These are phyloP conservation scores for Pleurotus djamor DNA, from an alignment of 768 basidiomycete genomes.

Conservation along the genomic window DNA sequence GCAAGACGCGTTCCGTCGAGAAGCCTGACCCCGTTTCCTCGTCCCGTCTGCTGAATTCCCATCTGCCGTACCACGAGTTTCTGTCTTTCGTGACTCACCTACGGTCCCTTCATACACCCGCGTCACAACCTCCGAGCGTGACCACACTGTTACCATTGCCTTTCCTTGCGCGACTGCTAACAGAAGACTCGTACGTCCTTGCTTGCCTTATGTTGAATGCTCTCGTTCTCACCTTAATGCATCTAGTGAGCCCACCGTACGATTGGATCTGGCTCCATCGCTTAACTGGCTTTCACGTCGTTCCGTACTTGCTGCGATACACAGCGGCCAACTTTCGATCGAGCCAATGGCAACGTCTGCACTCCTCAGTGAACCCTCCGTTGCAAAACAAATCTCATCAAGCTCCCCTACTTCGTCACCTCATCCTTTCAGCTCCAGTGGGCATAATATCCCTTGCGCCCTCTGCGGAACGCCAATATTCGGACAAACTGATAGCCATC, in stretches of 20 bases:
- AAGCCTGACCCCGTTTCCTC: conserved; percentile 26
- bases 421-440: conserved; percentile 41
- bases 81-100: conserved; percentile 75
- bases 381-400: conserved; percentile 15
- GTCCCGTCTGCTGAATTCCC: conserved; percentile 58
- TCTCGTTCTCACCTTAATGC: conserved; percentile 11
- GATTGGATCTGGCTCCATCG: conserved; percentile 91
- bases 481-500: conserved; percentile 24
- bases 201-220: conserved; percentile 7
- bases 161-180: conserved; percentile 70
- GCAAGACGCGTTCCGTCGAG: conserved; percentile 70
- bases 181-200: conserved; percentile 81
- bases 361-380: conserved; percentile 53
- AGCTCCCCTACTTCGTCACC: conserved; percentile 24
- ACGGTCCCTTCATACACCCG: conserved; percentile 63
- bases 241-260: conserved; percentile 83
- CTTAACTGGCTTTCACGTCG: conserved; percentile 93
- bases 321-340: conserved; percentile 82
- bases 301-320: conserved; percentile 79
- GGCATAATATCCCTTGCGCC: conserved; percentile 64
- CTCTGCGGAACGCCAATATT: conserved; percentile 71
- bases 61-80: conserved; percentile 81
- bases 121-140: conserved; percentile 62
- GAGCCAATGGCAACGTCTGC: conserved; percentile 75
- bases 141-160: conserved; percentile 74